phyloP scores from a whole-genome alignment of 1,139 yeast genomes.

The Geotrichum candidum region DNA sequence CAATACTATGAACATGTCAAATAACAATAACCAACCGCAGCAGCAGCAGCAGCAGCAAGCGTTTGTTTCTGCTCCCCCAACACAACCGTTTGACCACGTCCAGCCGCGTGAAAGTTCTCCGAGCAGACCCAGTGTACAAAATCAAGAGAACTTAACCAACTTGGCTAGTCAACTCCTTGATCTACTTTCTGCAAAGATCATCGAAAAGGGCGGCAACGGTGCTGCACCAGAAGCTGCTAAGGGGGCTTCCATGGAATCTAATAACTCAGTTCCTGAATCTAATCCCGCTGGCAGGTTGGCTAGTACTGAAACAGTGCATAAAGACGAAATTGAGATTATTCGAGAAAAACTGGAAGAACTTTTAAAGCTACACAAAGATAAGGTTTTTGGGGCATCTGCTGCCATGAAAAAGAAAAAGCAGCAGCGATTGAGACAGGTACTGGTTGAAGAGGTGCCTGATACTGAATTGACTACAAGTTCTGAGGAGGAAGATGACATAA shows the following conservation, averaged over 20 bases:
- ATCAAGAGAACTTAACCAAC: not conserved
- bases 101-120: not conserved
- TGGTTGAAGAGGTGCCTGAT: not conserved
- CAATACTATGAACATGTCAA: not conserved
- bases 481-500: not conserved
- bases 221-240: not conserved
- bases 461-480: not conserved
- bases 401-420: not conserved
- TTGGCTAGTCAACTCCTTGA: constrained; percentile 4
- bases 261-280: not conserved
- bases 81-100: not conserved
- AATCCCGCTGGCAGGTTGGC: not conserved
- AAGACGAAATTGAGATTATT: constrained; percentile 6
- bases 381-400: not conserved
- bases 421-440: not conserved
- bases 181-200: constrained; percentile 1
- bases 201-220: not conserved
- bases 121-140: not conserved
- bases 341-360: constrained; percentile 11
- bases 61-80: not conserved
- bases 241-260: not conserved
- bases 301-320: not conserved
- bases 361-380: not conserved
- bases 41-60: not conserved
- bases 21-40: not conserved